A percentile compares a stretch with the other conserved stretches of the same genome.
Evolutionary conservation across 1,139 yeast genomes (phyloP).

Genomic region (Candida sanyaensis): DNA sequence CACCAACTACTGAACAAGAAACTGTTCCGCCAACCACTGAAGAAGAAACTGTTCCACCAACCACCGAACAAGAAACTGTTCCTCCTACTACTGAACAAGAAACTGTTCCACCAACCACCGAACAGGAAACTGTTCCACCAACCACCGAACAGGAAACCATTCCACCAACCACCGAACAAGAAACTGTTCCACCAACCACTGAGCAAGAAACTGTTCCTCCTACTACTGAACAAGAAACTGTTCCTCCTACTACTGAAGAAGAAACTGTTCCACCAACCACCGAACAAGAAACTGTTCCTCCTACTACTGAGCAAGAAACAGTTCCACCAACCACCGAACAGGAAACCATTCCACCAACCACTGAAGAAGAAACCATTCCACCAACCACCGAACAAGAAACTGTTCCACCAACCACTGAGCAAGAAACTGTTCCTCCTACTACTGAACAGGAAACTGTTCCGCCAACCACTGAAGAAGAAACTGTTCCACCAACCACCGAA

Average conservation of each 20-base stretch:
- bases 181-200: neutral
- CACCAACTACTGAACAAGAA: neutral
- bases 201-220: neutral
- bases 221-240: neutral
- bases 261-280: conserved; percentile 1
- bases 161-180: neutral
- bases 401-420: conserved; percentile 1
- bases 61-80: too few relatives aligned
- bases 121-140: too few relatives aligned
- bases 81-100: neutral
- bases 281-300: neutral
- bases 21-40: neutral
- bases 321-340: neutral
- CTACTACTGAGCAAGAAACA: neutral
- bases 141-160: neutral
- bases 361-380: neutral
- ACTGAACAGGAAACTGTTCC: neutral
- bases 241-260: neutral
- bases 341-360: neutral
- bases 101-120: neutral
- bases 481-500: too few relatives aligned
- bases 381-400: conserved; percentile 1
- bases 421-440: too few relatives aligned
- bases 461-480: neutral
- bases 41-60: neutral